Percentiles rank a stretch among this genome's conserved stretches.
Evolutionary conservation across 2,329 filamentous ascomycete species (phyloP).

Genomic region (Diplocarpon rosae): DNA sequence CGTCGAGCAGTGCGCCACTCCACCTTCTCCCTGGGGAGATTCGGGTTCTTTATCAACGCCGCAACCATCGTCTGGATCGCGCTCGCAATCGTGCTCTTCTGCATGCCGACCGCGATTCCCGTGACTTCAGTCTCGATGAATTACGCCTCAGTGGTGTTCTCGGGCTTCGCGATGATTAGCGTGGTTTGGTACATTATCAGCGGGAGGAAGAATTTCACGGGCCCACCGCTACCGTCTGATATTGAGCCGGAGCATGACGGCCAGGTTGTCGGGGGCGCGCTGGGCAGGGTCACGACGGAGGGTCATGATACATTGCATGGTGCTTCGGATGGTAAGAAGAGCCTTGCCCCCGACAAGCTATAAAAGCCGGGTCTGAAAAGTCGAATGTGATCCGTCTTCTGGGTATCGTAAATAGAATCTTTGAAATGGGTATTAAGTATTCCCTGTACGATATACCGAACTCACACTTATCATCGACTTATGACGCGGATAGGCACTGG

Average conservation of each 20-base stretch:
- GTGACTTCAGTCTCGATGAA: slow-evolving; percentile 50
- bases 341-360: neutral
- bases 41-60: slow-evolving; percentile 58
- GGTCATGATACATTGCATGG: slow-evolving; percentile 6
- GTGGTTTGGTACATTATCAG: slow-evolving; percentile 52
- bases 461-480: too few relatives aligned
- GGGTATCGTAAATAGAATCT: too few relatives aligned
- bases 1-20: slow-evolving; percentile 56
- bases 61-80: slow-evolving; percentile 60
- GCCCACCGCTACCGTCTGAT: slow-evolving; percentile 32
- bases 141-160: slow-evolving; percentile 56
- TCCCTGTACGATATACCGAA: too few relatives aligned
- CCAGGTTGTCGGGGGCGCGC: slow-evolving; percentile 11
- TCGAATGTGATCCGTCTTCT: too few relatives aligned
- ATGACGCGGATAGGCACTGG: too few relatives aligned
- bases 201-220: slow-evolving; percentile 52
- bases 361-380: neutral
- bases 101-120: slow-evolving; percentile 56
- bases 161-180: slow-evolving; percentile 48
- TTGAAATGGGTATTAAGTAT: too few relatives aligned
- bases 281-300: slow-evolving; percentile 16
- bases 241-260: slow-evolving; percentile 20
- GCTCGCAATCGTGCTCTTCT: slow-evolving; percentile 62
- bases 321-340: slow-evolving; percentile 7
- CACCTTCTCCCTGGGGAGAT: slow-evolving; percentile 55